Conservation (phyloP, 1,284 basidiomycete species). For the Ustilago crameri region DNA sequence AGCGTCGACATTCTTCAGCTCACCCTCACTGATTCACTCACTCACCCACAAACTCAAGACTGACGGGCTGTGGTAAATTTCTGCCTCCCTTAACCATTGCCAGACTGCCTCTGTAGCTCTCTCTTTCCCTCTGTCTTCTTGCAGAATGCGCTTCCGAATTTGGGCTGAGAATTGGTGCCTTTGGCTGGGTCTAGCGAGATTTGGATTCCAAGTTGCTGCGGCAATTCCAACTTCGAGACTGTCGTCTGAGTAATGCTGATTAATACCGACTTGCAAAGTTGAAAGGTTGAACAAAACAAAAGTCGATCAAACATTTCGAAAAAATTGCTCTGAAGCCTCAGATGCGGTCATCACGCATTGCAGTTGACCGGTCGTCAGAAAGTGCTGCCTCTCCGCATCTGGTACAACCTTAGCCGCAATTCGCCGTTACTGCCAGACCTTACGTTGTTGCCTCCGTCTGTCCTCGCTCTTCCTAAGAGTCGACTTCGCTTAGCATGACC, state of each 20-base stretch:
- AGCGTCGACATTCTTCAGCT: constrained; percentile 32
- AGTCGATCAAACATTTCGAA: constrained; percentile 6
- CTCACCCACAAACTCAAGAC: constrained; percentile 1
- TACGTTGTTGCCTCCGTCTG: not conserved
- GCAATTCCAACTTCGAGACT: constrained; percentile 30
- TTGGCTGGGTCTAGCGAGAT: not conserved
- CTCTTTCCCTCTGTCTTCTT: not conserved
- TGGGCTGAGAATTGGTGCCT: too few relatives aligned
- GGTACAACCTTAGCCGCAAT: constrained; percentile 1
- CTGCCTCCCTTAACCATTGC: too few relatives aligned
- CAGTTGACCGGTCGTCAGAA: constrained; percentile 23
- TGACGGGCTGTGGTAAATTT: constrained; percentile 4
- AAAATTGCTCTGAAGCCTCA: not conserved
- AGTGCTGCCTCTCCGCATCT: constrained; percentile 5
- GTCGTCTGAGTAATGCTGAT: not conserved
- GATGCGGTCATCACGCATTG: constrained; percentile 22
- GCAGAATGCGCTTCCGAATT: not conserved
- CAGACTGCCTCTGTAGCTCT: too few relatives aligned
- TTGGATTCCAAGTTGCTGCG: constrained; percentile 26
- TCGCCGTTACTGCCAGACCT: not conserved
- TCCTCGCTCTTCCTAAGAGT: not conserved
- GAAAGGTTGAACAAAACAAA: too few relatives aligned
- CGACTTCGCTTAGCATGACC: not conserved
- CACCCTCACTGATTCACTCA: constrained; percentile 1
- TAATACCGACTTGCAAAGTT: constrained; percentile 3